Evolutionary conservation across 169 alveolate species (phyloP).

Genomic region (Cryptosporidium andersoni): DNA sequence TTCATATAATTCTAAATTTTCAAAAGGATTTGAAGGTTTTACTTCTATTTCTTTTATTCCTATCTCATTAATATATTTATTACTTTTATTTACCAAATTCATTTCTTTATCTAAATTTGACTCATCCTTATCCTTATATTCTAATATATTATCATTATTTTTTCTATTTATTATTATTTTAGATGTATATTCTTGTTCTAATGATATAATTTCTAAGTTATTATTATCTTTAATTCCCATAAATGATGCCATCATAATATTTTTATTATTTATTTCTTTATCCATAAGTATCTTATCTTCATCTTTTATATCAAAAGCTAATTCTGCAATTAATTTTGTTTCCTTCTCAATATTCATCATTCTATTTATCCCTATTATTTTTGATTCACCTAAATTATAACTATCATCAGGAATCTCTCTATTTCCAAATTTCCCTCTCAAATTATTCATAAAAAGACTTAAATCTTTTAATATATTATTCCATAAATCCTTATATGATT

Average conservation of each 20-base stretch:
- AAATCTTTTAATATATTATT: constrained; percentile 14
- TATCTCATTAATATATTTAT: neutral
- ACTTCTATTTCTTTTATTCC: neutral
- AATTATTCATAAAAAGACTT: neutral
- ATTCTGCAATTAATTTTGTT: neutral
- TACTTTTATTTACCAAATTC: neutral
- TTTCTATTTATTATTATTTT: neutral
- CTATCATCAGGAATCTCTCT: neutral
- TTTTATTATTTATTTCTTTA: neutral
- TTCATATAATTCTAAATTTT: neutral
- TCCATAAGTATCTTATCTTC: neutral
- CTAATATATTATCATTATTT: neutral
- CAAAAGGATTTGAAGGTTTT: neutral
- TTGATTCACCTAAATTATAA: no score
- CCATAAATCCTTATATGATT: constrained; percentile 12
- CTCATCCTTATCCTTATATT: neutral
- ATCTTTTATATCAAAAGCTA: neutral
- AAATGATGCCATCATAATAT: constrained; percentile 33
- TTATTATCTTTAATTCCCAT: constrained; percentile 12
- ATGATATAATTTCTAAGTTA: no score
- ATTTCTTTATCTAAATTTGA: constrained; percentile 2
- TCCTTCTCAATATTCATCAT: neutral
- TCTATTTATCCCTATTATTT: neutral
- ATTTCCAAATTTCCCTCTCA: neutral
- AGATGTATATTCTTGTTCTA: neutral